phyloP scores from a whole-genome alignment of 2,329 filamentous ascomycete species.

The Xylaria sp. region DNA sequence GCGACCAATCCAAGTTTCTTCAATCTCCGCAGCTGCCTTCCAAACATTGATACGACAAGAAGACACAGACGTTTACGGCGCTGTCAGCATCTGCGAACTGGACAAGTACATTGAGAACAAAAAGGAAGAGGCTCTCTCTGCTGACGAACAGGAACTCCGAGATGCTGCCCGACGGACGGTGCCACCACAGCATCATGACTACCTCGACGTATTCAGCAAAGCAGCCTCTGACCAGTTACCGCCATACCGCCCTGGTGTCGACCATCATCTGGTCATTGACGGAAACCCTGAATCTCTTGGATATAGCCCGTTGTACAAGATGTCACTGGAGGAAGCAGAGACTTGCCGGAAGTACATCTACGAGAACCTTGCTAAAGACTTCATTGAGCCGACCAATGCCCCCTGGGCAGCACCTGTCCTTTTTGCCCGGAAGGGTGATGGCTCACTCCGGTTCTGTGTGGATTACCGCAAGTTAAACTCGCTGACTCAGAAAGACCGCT shows the following conservation, averaged over 20 bases:
- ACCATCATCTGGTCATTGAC: no score
- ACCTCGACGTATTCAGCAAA: not conserved
- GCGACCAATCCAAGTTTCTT: not conserved
- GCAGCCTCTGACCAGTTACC: not conserved
- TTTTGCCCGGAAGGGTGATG: not conserved
- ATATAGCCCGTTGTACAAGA: no score
- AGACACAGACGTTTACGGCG: not conserved
- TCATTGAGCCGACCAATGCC: no score
- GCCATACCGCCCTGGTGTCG: no score
- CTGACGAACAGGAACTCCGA: not conserved
- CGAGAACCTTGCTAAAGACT: no score
- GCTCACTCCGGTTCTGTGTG: not conserved
- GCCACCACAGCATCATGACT: not conserved
- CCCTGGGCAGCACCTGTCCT: no score
- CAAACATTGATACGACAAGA: not conserved
- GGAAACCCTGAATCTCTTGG: no score
- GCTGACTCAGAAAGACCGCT: not conserved
- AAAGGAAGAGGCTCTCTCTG: not conserved
- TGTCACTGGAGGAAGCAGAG: no score
- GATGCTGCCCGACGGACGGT: not conserved
- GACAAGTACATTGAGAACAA: not conserved
- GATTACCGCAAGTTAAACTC: not conserved
- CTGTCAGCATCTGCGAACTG: not conserved
- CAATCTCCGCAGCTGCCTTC: not conserved
- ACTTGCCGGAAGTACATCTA: no score